Base-by-base conservation (phyloP, 1,284 basidiomycete genomes). In the Ceratobasidium sp. region DNA sequence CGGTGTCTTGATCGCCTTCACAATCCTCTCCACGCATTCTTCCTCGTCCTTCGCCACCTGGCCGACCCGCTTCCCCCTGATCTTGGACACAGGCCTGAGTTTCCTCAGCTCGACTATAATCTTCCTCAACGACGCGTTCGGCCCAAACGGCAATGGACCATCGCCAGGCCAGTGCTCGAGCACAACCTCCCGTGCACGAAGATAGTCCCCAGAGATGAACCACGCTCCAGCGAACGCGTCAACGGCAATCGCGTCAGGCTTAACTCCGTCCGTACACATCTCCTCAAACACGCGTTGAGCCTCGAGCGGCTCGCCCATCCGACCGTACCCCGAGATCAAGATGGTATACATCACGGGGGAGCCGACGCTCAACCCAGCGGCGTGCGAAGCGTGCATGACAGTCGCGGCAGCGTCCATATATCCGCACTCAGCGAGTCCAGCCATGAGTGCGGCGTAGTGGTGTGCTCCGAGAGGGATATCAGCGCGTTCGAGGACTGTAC, bases 191-290 rank as follows among this genome's bases (percentile, higher is more conserved):
- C 67, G 56, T 1, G 67, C 67, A 31, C 67, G 67, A 7, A 36
- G 24, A 22, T 72, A 72, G 5, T 60, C 44, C 1, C 67, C 67
- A n/a, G 56, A 29, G 45, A 56, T 44, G 33, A 73, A 65, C 64
- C 73, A 73, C 33, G 72, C 75, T n/a, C 66, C 59, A 22, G 75
- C 71, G 2, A 76, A 56, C 24, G 75, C 71, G 29, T 76, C 62
- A 11, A 76, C 59, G 24, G 65, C 57, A 19, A 64, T 67, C 15
- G 56, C 59, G 65, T 76, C 75, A 7, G 75, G 73, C 60, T 36
- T 62, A n/a, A 76, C 54, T 4, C 60, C 60, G 24, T 60, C 57
- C 19, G 53, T 48, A 31, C 60, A n/a, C 73, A 76, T 71, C 48
- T 73, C 66, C 7, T 72, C 60, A 31, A 75, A 73, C 7, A 63